Percentiles rank a stretch among this genome's conserved stretches.
phyloP scores from a whole-genome alignment of 1,284 basidiomycete species.

The Pseudozyma flocculosa region DNA sequence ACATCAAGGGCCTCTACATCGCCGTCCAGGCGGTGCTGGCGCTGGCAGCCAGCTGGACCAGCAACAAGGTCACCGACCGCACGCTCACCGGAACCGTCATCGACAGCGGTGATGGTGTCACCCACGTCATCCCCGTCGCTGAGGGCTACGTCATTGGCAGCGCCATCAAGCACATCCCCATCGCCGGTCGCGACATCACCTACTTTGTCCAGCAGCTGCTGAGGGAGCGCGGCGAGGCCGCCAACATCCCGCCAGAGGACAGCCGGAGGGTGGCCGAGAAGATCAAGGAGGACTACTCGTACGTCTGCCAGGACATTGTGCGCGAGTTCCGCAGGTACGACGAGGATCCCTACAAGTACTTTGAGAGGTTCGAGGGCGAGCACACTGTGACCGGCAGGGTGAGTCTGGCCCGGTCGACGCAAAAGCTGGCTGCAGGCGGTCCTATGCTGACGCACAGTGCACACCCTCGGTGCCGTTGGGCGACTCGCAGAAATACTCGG shows the following conservation, averaged over 20 bases:
- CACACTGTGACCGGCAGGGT: slow-evolving; percentile 89
- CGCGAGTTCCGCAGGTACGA: slow-evolving; percentile 99
- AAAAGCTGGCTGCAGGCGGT: too few relatives aligned
- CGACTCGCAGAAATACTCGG: slow-evolving; percentile 82
- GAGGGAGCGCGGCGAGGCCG: slow-evolving; percentile 90
- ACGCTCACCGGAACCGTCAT: slow-evolving; percentile 97
- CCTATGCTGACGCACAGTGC: too few relatives aligned
- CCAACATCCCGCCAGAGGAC: slow-evolving; percentile 90
- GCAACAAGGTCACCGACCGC: slow-evolving; percentile 85
- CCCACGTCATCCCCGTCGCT: slow-evolving; percentile 89
- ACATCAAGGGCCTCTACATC: slow-evolving; percentile 96
- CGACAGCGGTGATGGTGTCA: slow-evolving; percentile 98
- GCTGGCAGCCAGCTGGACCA: slow-evolving; percentile 95
- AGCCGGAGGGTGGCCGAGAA: slow-evolving; percentile 86
- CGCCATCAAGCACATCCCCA: slow-evolving; percentile 98
- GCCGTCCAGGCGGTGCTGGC: slow-evolving; percentile 99
- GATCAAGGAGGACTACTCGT: slow-evolving; percentile 96
- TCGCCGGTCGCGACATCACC: slow-evolving; percentile 95
- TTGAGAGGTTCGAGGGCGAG: slow-evolving; percentile 90
- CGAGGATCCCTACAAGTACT: slow-evolving; percentile 91
- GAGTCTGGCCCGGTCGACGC: slow-evolving; percentile 57
- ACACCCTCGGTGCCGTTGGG: too few relatives aligned
- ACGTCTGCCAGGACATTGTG: slow-evolving; percentile 98
- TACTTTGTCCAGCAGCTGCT: slow-evolving; percentile 96
- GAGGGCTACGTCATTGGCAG: slow-evolving; percentile 99